These are phyloP conservation scores for Cyphellophora europaea DNA, from an alignment of 2,329 filamentous ascomycete genomes.

Conservation along the genomic window DNA sequence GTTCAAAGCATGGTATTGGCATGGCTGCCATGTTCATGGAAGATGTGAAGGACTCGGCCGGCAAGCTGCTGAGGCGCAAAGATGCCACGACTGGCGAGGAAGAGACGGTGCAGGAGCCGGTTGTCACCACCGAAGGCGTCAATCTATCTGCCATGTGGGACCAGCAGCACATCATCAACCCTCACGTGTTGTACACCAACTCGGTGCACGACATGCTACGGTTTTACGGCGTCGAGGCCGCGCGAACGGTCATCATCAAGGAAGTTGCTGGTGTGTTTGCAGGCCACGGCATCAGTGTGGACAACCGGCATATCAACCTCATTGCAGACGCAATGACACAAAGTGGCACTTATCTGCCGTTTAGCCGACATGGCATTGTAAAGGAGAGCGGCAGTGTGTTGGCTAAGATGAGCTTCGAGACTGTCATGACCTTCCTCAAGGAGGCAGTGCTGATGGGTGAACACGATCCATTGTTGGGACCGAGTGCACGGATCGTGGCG, in stretches of 20 bases:
- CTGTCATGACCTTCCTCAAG: slow-evolving; percentile 84
- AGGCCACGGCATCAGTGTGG: slow-evolving; percentile 84
- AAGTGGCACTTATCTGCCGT: slow-evolving; percentile 77
- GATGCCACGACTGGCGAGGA: slow-evolving; percentile 41
- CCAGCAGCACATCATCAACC: slow-evolving; percentile 76
- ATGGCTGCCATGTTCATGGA: slow-evolving; percentile 61
- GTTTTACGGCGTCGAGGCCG: slow-evolving; percentile 89
- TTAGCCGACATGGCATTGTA: slow-evolving; percentile 77
- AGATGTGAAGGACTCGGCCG: slow-evolving; percentile 41
- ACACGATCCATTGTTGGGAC: slow-evolving; percentile 77
- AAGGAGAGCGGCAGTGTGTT: slow-evolving; percentile 79
- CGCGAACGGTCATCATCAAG: slow-evolving; percentile 72
- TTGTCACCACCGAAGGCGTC: slow-evolving; percentile 63
- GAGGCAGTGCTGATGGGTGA: slow-evolving; percentile 87
- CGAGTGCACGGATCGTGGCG: slow-evolving; percentile 80
- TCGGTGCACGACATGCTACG: slow-evolving; percentile 78
- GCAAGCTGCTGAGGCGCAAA: slow-evolving; percentile 33
- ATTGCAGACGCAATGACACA: slow-evolving; percentile 99
- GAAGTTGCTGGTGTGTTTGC: slow-evolving; percentile 82
- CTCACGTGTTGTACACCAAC: slow-evolving; percentile 80
- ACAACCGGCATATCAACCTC: slow-evolving; percentile 84
- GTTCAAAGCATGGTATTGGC: slow-evolving; percentile 71
- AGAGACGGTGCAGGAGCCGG: slow-evolving; percentile 37
- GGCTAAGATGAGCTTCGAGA: slow-evolving; percentile 99
- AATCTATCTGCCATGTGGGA: slow-evolving; percentile 88